Conservation (phyloP, 2,329 filamentous ascomycete species). For the Clarireedia hainanense region DNA sequence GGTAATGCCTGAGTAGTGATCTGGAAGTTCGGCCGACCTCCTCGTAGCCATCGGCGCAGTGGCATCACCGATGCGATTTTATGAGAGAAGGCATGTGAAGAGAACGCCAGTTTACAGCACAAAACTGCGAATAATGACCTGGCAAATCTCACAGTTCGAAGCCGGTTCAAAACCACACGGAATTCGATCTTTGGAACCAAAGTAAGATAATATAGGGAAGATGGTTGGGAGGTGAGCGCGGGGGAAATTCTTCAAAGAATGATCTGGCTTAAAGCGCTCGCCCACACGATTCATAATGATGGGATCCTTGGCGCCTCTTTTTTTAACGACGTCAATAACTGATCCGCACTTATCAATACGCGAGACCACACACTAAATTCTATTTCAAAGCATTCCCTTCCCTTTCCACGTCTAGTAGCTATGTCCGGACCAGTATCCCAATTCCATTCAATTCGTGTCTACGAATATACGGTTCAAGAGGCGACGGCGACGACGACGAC, state of each 20-base stretch:
- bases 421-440: no score
- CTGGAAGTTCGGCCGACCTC: constrained; percentile 11
- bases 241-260: neutral
- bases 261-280: neutral
- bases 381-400: no score
- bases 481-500: no score
- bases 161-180: neutral
- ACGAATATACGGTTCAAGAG: no score
- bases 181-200: neutral
- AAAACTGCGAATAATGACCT: neutral
- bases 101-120: neutral
- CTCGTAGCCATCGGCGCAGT: constrained; percentile 27
- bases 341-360: no score
- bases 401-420: no score
- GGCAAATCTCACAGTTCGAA: neutral
- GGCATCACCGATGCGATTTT: constrained; percentile 29
- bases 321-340: neutral
- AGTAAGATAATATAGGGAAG: neutral
- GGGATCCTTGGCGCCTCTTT: neutral
- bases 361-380: no score
- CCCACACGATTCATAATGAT: neutral
- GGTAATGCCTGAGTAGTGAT: constrained; percentile 15
- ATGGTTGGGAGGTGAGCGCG: no score
- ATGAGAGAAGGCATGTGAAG: constrained; percentile 28
- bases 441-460: no score